These are phyloP conservation scores for Micromonas commoda DNA, from an alignment of 139 green algal species.

Conservation along the genomic window DNA sequence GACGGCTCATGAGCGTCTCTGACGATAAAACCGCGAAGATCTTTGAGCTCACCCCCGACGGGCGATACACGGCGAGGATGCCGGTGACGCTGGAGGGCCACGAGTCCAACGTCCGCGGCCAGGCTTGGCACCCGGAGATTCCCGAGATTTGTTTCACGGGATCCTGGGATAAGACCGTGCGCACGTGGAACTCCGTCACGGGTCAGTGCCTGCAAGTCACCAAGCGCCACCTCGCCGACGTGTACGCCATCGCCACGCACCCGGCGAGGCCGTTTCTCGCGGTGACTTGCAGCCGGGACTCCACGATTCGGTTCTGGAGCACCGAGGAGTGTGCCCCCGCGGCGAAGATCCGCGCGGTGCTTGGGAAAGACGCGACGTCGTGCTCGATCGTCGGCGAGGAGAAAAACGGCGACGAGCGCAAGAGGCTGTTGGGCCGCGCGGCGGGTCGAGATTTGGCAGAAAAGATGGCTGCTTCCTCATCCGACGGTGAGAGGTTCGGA, in stretches of 20 bases:
- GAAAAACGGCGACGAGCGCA: background rate
- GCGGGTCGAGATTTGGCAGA: background rate
- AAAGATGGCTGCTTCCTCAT: background rate
- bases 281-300: conserved; percentile 41
- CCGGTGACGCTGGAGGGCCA: conserved; percentile 39
- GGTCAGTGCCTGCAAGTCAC: conserved; percentile 21
- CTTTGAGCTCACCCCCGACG: background rate
- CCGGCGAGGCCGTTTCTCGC: conserved; percentile 41
- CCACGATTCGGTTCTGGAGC: conserved; percentile 48
- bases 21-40: conserved; percentile 37
- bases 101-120: conserved; percentile 37
- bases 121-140: conserved; percentile 46
- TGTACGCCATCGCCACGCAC: conserved; percentile 51
- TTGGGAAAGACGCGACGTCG: background rate
- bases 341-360: background rate
- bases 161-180: conserved; percentile 47
- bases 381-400: background rate
- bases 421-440: no score
- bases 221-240: conserved; percentile 45
- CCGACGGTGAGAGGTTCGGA: background rate
- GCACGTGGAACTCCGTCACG: conserved; percentile 46
- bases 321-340: background rate
- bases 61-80: background rate
- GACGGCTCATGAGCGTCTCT: conserved; percentile 37
- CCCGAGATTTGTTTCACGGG: conserved; percentile 46